Conservation (phyloP, 1,284 basidiomycete species). For the Puccinia polysora region DNA sequence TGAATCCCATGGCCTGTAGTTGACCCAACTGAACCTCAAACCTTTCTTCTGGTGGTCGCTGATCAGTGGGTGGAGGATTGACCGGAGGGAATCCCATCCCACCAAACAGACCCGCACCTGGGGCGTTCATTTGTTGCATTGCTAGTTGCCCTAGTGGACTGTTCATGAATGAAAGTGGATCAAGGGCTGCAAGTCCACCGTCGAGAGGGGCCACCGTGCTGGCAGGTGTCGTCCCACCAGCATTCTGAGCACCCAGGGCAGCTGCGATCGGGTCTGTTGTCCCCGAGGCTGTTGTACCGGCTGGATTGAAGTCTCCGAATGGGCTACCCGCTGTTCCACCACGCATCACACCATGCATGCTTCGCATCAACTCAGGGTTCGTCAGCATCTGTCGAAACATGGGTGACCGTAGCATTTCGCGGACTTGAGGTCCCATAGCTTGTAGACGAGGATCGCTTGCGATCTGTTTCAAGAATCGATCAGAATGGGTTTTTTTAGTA, state of each 20-base stretch:
- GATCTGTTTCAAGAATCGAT: slow-evolving; percentile 59
- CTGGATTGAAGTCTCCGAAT: slow-evolving; percentile 69
- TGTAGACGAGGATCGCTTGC: slow-evolving; percentile 72
- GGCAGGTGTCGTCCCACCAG: slow-evolving; percentile 45
- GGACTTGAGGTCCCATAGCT: slow-evolving; percentile 71
- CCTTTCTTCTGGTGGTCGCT: slow-evolving; percentile 74
- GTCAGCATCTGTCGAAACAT: slow-evolving; percentile 72
- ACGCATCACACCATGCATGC: slow-evolving; percentile 45
- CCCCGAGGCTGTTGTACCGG: slow-evolving; percentile 60
- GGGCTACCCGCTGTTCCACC: slow-evolving; percentile 48
- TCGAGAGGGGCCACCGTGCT: slow-evolving; percentile 48
- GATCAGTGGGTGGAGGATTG: slow-evolving; percentile 60
- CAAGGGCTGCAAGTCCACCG: slow-evolving; percentile 46
- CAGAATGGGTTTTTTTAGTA: too few relatives aligned
- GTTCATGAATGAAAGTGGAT: slow-evolving; percentile 45
- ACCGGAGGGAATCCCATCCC: slow-evolving; percentile 46
- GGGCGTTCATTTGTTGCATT: slow-evolving; percentile 46
- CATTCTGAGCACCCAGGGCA: slow-evolving; percentile 11
- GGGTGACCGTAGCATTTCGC: slow-evolving; percentile 64
- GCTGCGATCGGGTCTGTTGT: slow-evolving; percentile 39
- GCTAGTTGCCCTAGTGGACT: slow-evolving; percentile 44
- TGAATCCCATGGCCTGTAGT: slow-evolving; percentile 55
- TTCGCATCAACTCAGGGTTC: slow-evolving; percentile 45
- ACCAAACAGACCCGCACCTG: slow-evolving; percentile 50
- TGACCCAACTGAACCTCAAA: slow-evolving; percentile 70